Evolutionary conservation across 2,329 filamentous ascomycete species (phyloP).

Genomic region (Talaromyces rugulosus): DNA sequence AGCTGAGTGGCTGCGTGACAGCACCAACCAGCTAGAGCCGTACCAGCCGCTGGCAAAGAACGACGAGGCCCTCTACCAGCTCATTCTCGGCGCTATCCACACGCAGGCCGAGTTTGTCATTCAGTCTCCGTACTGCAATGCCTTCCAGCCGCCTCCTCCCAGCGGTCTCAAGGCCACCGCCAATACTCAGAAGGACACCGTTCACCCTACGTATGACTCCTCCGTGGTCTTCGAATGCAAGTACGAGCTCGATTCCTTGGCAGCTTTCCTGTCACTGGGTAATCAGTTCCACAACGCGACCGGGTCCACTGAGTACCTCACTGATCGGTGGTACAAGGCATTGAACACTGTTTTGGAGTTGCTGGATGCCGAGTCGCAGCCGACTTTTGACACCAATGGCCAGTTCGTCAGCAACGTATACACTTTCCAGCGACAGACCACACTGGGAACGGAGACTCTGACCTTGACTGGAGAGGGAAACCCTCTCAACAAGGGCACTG

Average conservation of each 20-base stretch:
- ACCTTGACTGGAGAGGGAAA: constrained; percentile 82
- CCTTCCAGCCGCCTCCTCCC: constrained; percentile 89
- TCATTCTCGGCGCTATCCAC: constrained; percentile 91
- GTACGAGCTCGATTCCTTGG: constrained; percentile 94
- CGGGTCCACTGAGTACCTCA: constrained; percentile 72
- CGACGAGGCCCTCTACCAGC: constrained; percentile 69
- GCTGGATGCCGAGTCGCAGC: constrained; percentile 70
- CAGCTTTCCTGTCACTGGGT: constrained; percentile 78
- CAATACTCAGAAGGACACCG: constrained; percentile 77
- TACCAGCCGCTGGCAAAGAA: constrained; percentile 83
- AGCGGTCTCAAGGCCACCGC: constrained; percentile 66
- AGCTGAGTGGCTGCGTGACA: constrained; percentile 87
- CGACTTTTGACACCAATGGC: constrained; percentile 73
- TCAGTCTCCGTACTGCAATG: constrained; percentile 93
- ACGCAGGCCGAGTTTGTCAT: constrained; percentile 96
- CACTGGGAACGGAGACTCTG: constrained; percentile 83
- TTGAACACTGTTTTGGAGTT: constrained; percentile 70
- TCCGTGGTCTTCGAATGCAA: constrained; percentile 94
- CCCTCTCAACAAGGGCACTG: constrained; percentile 77
- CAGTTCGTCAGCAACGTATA: constrained; percentile 70
- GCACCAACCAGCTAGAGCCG: constrained; percentile 86
- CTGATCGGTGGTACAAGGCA: constrained; percentile 71
- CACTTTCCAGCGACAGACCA: constrained; percentile 78
- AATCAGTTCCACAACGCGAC: constrained; percentile 86
- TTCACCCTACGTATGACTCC: constrained; percentile 83